Percentiles rank a stretch among this genome's conserved stretches.
Evolutionary conservation across 1,139 yeast genomes (phyloP).

Genomic region (Petasospora fabianii): DNA sequence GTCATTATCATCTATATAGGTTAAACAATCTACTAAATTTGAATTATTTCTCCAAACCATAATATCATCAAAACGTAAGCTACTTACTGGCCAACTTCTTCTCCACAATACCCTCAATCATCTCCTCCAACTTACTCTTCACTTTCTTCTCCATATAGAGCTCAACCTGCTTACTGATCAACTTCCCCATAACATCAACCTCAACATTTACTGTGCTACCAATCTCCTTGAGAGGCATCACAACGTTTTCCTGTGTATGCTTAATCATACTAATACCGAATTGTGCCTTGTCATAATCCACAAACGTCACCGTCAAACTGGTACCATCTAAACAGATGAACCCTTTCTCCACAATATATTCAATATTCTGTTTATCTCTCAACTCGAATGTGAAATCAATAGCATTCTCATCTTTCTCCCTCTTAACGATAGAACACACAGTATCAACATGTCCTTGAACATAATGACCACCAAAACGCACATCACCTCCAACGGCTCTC

Average conservation of each 20-base stretch:
- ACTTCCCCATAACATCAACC: conserved; percentile 90
- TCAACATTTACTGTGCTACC: conserved; percentile 81
- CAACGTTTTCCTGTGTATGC: conserved; percentile 82
- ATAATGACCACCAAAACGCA: conserved; percentile 92
- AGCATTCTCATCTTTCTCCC: conserved; percentile 70
- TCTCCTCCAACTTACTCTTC: conserved; percentile 36
- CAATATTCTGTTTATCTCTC: conserved; percentile 56
- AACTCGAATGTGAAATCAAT: conserved; percentile 71
- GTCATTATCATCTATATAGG: too few relatives aligned
- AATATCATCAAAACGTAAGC: too few relatives aligned
- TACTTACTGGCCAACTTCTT: conserved; percentile 34
- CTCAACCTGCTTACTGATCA: conserved; percentile 81
- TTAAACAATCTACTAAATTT: too few relatives aligned
- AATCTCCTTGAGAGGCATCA: conserved; percentile 58
- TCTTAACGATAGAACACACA: conserved; percentile 59
- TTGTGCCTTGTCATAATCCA: conserved; percentile 50
- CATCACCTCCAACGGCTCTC: conserved; percentile 80
- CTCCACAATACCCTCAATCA: conserved; percentile 52
- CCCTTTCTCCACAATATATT: conserved; percentile 89
- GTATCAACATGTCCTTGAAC: conserved; percentile 98
- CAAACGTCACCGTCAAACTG: conserved; percentile 83
- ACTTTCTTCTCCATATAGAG: conserved; percentile 54
- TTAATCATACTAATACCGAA: conserved; percentile 90
- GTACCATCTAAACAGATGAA: conserved; percentile 91
- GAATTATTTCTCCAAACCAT: too few relatives aligned